Conservation (phyloP, 768 basidiomycete genomes). For the Dioszegia crocea region DNA sequence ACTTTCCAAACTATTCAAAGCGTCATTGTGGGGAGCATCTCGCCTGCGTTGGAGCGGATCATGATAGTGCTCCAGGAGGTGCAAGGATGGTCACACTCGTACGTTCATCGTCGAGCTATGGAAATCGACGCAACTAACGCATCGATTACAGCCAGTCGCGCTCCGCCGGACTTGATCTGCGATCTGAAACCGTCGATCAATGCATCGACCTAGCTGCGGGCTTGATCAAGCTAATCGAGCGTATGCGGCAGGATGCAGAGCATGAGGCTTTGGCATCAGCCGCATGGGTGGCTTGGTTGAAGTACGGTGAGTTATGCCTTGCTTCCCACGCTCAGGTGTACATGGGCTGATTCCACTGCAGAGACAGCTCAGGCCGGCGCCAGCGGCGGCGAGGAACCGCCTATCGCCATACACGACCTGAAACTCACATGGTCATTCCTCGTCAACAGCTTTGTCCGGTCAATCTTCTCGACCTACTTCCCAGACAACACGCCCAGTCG, state of each 20-base stretch:
- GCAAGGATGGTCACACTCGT: conserved; percentile 27
- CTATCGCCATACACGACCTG: conserved; percentile 23
- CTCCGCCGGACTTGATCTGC: neutral
- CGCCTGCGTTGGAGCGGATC: conserved; percentile 28
- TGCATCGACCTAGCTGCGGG: conserved; percentile 14
- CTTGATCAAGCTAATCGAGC: conserved; percentile 19
- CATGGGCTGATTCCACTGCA: neutral
- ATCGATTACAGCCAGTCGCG: neutral
- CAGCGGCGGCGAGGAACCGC: conserved; percentile 20
- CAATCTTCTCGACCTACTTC: conserved; percentile 25
- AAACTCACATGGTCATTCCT: conserved; percentile 40
- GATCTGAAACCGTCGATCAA: neutral
- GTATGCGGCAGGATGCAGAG: conserved; percentile 23
- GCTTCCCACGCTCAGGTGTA: too few relatives aligned
- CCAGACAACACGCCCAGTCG: conserved; percentile 10
- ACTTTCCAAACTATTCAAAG: conserved; percentile 24
- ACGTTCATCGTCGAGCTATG: neutral
- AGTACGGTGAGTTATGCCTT: conserved; percentile 38
- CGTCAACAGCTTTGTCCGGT: conserved; percentile 27
- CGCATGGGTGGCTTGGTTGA: conserved; percentile 39
- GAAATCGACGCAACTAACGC: neutral
- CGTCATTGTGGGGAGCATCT: conserved; percentile 28
- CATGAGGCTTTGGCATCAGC: conserved; percentile 21
- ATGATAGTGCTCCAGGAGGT: conserved; percentile 32
- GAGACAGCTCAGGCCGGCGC: conserved; percentile 20